Conservation (phyloP, 2,329 filamentous ascomycete species). For the Talaromyces sp. region DNA sequence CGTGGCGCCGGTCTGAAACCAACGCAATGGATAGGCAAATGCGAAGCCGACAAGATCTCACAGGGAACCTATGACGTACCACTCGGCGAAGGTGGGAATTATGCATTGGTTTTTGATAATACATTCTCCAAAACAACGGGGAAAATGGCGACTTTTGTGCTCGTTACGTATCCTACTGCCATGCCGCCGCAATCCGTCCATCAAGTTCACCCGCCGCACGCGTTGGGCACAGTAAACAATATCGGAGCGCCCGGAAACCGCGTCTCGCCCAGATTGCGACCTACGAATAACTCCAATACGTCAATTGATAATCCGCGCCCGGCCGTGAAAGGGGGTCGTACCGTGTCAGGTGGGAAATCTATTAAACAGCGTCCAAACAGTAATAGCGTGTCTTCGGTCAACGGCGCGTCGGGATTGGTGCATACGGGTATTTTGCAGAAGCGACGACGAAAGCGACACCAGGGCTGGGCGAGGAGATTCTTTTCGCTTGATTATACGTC, state of each 20-base stretch:
- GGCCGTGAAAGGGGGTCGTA: constrained; percentile 20
- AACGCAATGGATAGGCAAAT: constrained; percentile 83
- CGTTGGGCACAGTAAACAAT: constrained; percentile 45
- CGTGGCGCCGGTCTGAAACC: constrained; percentile 60
- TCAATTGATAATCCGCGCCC: constrained; percentile 51
- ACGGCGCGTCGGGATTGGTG: constrained; percentile 51
- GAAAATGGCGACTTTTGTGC: constrained; percentile 90
- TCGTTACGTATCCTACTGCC: constrained; percentile 87
- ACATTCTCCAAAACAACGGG: constrained; percentile 95
- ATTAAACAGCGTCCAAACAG: constrained; percentile 26
- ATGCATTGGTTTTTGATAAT: constrained; percentile 95
- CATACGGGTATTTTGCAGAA: constrained; percentile 86
- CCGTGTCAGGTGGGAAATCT: constrained; percentile 19
- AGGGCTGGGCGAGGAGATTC: constrained; percentile 88
- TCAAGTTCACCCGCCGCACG: constrained; percentile 53
- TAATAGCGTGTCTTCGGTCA: constrained; percentile 24
- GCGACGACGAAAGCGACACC: constrained; percentile 85
- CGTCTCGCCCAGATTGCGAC: constrained; percentile 34
- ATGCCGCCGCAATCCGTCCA: constrained; percentile 44
- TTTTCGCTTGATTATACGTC: constrained; percentile 95
- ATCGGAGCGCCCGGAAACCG: constrained; percentile 15
- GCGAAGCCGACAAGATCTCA: constrained; percentile 91
- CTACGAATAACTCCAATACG: constrained; percentile 37
- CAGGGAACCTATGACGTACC: constrained; percentile 83
- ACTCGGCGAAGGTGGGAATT: constrained; percentile 78